Base-by-base conservation (phyloP, 345 rosid genomes). In the Corchorus capsularis region DNA sequence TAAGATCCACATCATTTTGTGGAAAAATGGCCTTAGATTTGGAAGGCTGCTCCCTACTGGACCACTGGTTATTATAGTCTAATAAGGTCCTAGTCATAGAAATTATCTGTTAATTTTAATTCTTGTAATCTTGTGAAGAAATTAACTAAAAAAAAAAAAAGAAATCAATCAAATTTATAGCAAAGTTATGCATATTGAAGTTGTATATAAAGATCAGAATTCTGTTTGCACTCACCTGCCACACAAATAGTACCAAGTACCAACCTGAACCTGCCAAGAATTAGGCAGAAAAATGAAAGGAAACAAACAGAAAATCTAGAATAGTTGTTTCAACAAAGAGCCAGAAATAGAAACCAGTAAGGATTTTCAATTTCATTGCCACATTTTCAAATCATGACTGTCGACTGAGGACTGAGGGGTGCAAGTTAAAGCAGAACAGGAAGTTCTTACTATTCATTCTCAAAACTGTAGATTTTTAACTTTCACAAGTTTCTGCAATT, bases 311-410 rank as follows among this genome's bases (percentile, higher is more conserved):
- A 50, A 49, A 69, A 50, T 50, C 6, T 34, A 11, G 16, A 50
- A 2, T 4, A 8, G 34, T 32, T 15, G 46, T 32, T 17, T 34
- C 16, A 10, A 32, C 5, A 13, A 2, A 32, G 39, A 60, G 9
- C n/a, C 41, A 61, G 41, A 39, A 13, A 3, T 32, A 32, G 39
- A 61, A 61, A 61, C 13, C 9, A 61, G 43, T 61, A 61, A 32
- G 20, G 20, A 32, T 57, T 4, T 13, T 12, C 43, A 6, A 39
- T 37, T 60, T 59, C 16, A 17, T 64, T 41, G 32, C 41, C 34
- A 64, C n/a, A 71, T n/a, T 71, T 71, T 71, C 5, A 71, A 71
- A 35, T 71, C 34, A 57, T 17, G 20, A 43, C n/a, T n/a, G 65
- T 39, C 27, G 1, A 27, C 1, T 27, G 27, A 27, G 27, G 27